Evolutionary conservation across 345 rosid genomes (phyloP).

Genomic region (Barbarea vulgaris): DNA sequence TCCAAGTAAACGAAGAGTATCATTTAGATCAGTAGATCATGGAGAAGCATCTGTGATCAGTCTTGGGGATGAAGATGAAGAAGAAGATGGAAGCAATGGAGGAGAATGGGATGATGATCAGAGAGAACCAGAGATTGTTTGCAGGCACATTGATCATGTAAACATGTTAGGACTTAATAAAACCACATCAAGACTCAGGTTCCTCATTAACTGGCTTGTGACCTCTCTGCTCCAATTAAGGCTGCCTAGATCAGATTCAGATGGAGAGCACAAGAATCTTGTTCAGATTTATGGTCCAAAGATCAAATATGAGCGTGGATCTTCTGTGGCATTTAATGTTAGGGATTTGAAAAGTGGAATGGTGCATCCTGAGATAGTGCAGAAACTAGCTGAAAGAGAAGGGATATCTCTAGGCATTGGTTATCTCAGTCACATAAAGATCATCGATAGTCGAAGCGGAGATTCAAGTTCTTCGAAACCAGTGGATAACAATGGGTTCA

Average conservation of each 20-base stretch:
- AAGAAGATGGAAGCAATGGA: slow-evolving; percentile 55
- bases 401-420: slow-evolving; percentile 90
- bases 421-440: slow-evolving; percentile 82
- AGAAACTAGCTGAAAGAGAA: slow-evolving; percentile 90
- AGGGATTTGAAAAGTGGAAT: slow-evolving; percentile 70
- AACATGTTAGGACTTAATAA: slow-evolving; percentile 96
- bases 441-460: slow-evolving; percentile 62
- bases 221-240: slow-evolving; percentile 89
- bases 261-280: slow-evolving; percentile 55
- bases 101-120: slow-evolving; percentile 71
- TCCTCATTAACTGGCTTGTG: slow-evolving; percentile 94
- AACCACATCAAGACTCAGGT: slow-evolving; percentile 78
- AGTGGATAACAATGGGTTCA: slow-evolving; percentile 60
- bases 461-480: slow-evolving; percentile 71
- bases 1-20: slow-evolving; percentile 83
- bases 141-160: slow-evolving; percentile 86
- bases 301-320: slow-evolving; percentile 95
- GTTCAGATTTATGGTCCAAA: slow-evolving; percentile 97
- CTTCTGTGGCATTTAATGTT: slow-evolving; percentile 90
- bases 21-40: slow-evolving; percentile 82
- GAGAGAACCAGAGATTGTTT: slow-evolving; percentile 86
- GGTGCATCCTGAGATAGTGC: slow-evolving; percentile 90
- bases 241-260: slow-evolving; percentile 62
- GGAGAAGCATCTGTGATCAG: slow-evolving; percentile 71
- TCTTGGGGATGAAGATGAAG: slow-evolving; percentile 72